Percentiles rank a stretch among this genome's conserved stretches.
These are phyloP conservation scores for Diutina mesorugosa DNA, from an alignment of 1,139 yeast genomes.

Conservation along the genomic window DNA sequence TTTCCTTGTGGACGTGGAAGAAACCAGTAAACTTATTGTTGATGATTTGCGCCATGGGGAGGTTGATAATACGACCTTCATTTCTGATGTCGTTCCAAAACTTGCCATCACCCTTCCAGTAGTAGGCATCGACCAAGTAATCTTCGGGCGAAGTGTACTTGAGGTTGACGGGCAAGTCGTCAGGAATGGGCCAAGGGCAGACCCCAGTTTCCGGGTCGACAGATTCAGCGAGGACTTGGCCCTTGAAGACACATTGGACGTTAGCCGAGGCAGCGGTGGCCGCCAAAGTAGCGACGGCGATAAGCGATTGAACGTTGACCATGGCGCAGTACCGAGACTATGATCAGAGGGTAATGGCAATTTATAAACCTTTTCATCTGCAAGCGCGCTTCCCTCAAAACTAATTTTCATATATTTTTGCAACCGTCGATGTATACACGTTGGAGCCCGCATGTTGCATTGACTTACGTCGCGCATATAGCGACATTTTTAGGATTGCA, in stretches of 20 bases:
- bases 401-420: not conserved
- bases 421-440: not conserved
- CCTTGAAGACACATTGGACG: constrained; percentile 27
- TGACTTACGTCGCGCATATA: not conserved
- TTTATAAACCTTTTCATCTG: not conserved
- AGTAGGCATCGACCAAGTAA: constrained; percentile 25
- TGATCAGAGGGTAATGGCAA: not conserved
- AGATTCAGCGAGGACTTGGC: constrained; percentile 15
- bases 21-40: constrained; percentile 11
- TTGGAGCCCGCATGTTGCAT: not conserved
- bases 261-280: constrained; percentile 12
- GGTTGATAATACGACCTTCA: constrained; percentile 21
- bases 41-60: constrained; percentile 22
- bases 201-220: constrained; percentile 30
- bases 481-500: not conserved
- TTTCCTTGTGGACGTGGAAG: constrained; percentile 18
- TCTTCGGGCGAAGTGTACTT: constrained; percentile 17
- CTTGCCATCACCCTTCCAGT: constrained; percentile 12
- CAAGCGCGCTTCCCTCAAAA: not conserved
- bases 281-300: constrained; percentile 3
- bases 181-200: constrained; percentile 27
- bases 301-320: not conserved
- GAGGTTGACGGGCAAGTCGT: constrained; percentile 15
- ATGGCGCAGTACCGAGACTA: not conserved
- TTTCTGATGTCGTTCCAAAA: constrained; percentile 18